A percentile compares a stretch with the other conserved stretches of the same genome.
These are phyloP conservation scores for Recurvomyces mirabilis DNA, from an alignment of 495 filamentous ascomycete genomes.

Conservation along the genomic window DNA sequence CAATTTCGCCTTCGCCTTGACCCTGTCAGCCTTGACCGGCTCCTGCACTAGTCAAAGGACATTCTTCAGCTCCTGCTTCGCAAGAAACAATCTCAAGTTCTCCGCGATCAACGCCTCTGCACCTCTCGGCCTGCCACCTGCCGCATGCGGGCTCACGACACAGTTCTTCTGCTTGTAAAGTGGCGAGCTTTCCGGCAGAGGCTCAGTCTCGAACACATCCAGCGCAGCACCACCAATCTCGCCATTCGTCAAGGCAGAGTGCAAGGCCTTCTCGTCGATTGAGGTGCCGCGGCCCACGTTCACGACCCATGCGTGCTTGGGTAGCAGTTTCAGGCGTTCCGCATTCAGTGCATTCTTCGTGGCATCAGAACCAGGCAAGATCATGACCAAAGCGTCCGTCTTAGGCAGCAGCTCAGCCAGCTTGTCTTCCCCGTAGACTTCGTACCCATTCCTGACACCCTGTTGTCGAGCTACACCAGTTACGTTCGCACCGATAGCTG, in stretches of 20 bases:
- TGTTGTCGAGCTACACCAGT: conserved; percentile 9
- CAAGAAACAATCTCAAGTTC: conserved; percentile 43
- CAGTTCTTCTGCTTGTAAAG: conserved; percentile 17
- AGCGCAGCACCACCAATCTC: conserved; percentile 58
- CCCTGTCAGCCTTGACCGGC: too few relatives aligned
- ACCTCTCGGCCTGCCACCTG: conserved; percentile 43
- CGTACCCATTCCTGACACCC: conserved; percentile 21
- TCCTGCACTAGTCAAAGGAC: conserved; percentile 34
- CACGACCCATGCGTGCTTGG: conserved; percentile 20
- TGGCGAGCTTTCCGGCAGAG: conserved; percentile 38
- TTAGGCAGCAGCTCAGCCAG: conserved; percentile 9
- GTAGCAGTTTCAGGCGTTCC: conserved; percentile 13
- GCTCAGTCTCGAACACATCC: conserved; percentile 72
- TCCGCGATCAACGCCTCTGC: conserved; percentile 42
- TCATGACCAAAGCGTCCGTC: conserved; percentile 22
- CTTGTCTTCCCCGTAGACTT: conserved; percentile 33
- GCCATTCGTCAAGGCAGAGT: conserved; percentile 48
- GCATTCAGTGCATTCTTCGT: conserved; percentile 16
- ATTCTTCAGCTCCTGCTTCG: conserved; percentile 43
- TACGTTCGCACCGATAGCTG: conserved; percentile 12
- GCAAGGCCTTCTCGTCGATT: conserved; percentile 54
- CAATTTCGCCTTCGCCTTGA: too few relatives aligned
- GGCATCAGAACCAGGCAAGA: conserved; percentile 17
- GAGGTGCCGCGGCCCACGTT: conserved; percentile 16
- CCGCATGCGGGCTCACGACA: conserved; percentile 17